phyloP scores from a whole-genome alignment of 306 rosid genomes.

The Acacia acuminata region DNA sequence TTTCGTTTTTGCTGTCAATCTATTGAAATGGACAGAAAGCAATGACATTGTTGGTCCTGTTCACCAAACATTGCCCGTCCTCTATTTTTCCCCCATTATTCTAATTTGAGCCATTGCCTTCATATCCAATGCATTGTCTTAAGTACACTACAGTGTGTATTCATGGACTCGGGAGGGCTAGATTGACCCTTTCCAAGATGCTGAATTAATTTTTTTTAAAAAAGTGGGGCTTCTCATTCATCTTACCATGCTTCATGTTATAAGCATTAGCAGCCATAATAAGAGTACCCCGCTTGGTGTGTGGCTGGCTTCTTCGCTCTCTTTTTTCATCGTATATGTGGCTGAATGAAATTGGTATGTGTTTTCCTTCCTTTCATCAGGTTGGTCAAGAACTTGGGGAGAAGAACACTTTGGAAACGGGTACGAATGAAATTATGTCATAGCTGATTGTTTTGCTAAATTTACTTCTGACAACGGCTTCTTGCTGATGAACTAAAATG shows the following conservation, averaged over 20 bases:
- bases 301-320: neutral
- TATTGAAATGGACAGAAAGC: neutral
- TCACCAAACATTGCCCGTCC: neutral
- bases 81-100: neutral
- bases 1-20: neutral
- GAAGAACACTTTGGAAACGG: slow-evolving; percentile 99
- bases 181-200: neutral
- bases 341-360: neutral
- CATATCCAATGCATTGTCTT: neutral
- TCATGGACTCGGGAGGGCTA: neutral
- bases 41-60: neutral
- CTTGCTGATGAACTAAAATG: neutral
- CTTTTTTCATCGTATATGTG: neutral
- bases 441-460: slow-evolving; percentile 23
- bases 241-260: neutral
- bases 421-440: slow-evolving; percentile 44
- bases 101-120: neutral
- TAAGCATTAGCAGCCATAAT: neutral
- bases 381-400: slow-evolving; percentile 99
- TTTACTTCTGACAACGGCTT: slow-evolving; percentile 23
- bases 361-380: slow-evolving; percentile 46
- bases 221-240: neutral
- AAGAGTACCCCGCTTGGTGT: neutral
- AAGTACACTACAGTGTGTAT: neutral
- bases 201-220: neutral